Conservation (phyloP, 2,329 filamentous ascomycete genomes). For the Botryotinia narcissicola region DNA sequence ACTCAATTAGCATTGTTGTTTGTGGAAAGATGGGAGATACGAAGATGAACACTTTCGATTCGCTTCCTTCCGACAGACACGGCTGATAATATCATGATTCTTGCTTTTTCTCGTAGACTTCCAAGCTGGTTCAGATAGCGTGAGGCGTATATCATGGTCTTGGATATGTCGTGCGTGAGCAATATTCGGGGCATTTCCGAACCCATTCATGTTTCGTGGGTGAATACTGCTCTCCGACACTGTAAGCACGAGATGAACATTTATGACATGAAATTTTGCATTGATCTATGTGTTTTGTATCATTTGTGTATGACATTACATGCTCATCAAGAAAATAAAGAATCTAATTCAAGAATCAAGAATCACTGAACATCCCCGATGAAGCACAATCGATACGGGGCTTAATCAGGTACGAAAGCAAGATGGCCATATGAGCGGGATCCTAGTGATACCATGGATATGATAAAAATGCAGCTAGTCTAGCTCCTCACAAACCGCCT, state of each 20-base stretch:
- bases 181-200: slow-evolving; percentile 4
- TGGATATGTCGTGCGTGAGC: slow-evolving; percentile 16
- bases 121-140: neutral
- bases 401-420: slow-evolving; percentile 6
- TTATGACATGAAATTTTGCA: neutral
- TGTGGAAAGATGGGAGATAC: neutral
- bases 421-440: neutral
- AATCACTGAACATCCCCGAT: neutral
- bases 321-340: neutral
- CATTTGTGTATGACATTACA: no score
- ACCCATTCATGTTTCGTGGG: neutral
- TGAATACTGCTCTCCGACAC: neutral
- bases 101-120: neutral
- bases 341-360: neutral
- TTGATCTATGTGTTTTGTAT: neutral
- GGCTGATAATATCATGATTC: slow-evolving; percentile 6
- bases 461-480: neutral
- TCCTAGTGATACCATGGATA: neutral
- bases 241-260: slow-evolving; percentile 5
- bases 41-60: neutral
- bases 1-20: neutral
- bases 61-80: neutral
- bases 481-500: neutral
- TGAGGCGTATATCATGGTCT: neutral
- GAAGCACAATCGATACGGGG: neutral